Evolutionary conservation across 306 rosid genomes (phyloP).

Genomic region (Cicer bijugum): DNA sequence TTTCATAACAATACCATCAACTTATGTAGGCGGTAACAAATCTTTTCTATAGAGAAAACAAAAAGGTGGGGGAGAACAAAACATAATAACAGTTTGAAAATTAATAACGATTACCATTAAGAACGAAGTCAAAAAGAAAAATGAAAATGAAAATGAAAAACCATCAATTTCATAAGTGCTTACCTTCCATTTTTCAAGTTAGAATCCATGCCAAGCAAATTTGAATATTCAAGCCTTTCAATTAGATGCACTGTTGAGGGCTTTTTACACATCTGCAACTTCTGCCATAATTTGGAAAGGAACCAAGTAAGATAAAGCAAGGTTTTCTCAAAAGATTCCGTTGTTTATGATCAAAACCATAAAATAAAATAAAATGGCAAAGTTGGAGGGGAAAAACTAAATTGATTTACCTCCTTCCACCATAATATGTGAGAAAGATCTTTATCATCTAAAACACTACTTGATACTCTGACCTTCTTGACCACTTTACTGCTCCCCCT

Average conservation of each 20-base stretch:
- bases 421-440: conserved; percentile 74
- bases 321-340: conserved; percentile 19
- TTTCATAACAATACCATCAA: not conserved
- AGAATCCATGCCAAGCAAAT: conserved; percentile 82
- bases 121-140: not conserved
- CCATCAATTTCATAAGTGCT: conserved; percentile 38
- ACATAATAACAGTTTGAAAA: conserved; percentile 21
- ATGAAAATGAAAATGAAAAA: conserved; percentile 23
- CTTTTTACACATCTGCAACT: conserved; percentile 69
- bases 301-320: conserved; percentile 34
- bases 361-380: conserved; percentile 6
- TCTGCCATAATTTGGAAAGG: conserved; percentile 56
- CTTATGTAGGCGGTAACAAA: not conserved
- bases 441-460: conserved; percentile 64
- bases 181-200: conserved; percentile 84
- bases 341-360: conserved; percentile 37
- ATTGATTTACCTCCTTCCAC: conserved; percentile 81
- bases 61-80: not conserved
- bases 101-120: conserved; percentile 11
- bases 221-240: conserved; percentile 78
- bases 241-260: conserved; percentile 73
- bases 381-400: conserved; percentile 10
- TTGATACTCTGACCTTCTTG: conserved; percentile 57
- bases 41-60: not conserved
- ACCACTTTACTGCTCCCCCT: conserved; percentile 58